These are phyloP conservation scores for Nannochloropsis salina DNA, from an alignment of 108 stramenopile species.

Conservation along the genomic window DNA sequence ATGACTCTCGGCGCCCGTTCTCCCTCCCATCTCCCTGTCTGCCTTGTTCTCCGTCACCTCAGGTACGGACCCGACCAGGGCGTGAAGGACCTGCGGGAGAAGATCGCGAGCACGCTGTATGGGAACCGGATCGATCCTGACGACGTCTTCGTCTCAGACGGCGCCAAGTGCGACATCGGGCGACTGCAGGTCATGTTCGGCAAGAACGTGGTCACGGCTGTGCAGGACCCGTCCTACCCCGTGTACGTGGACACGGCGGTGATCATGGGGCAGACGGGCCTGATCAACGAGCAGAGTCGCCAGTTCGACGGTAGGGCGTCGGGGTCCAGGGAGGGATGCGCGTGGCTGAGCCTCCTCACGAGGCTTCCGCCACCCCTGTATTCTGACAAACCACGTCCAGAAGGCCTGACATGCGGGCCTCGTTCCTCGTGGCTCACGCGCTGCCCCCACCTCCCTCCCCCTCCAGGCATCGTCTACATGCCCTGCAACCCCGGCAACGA, in stretches of 20 bases:
- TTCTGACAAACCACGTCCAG: too few species aligned
- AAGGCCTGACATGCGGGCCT: background rate
- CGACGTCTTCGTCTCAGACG: constrained; percentile 94
- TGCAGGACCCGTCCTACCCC: constrained; percentile 94
- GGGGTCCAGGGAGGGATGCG: too few species aligned
- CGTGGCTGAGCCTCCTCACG: too few species aligned
- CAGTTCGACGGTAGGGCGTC: constrained; percentile 65
- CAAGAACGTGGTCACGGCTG: constrained; percentile 74
- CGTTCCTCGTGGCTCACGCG: background rate
- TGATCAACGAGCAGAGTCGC: constrained; percentile 66
- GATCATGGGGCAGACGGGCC: constrained; percentile 77
- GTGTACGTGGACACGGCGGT: constrained; percentile 74
- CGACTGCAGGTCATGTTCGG: constrained; percentile 93
- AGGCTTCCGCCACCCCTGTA: too few species aligned
- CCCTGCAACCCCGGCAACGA: constrained; percentile 81
- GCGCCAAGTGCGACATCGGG: constrained; percentile 96
- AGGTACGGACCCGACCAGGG: constrained; percentile 96
- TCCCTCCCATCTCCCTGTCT: background rate
- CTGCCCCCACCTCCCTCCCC: background rate
- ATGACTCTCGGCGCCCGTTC: background rate
- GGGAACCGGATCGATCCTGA: constrained; percentile 74
- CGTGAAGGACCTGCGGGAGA: constrained; percentile 65
- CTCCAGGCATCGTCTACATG: constrained; percentile 89
- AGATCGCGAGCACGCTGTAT: constrained; percentile 81
- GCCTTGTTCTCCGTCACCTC: constrained; percentile 30